Percentiles rank a stretch among this genome's conserved stretches.
These are phyloP conservation scores for Diospyros kaki DNA, from an alignment of 148 eudicot species.

Conservation along the genomic window DNA sequence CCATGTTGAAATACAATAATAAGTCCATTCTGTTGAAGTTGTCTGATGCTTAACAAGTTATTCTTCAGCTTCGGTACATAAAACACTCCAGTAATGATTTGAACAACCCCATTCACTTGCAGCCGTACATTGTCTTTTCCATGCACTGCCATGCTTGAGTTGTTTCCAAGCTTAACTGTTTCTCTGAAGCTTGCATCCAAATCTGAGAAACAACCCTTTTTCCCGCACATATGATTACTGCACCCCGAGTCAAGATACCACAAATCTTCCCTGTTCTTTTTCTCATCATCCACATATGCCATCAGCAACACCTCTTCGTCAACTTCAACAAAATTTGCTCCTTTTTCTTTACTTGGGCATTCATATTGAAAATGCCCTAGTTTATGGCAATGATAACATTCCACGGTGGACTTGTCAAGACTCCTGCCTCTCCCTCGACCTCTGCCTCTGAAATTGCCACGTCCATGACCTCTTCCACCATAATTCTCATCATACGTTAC, in stretches of 20 bases:
- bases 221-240: constrained; percentile 8
- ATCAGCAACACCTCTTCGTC: not conserved
- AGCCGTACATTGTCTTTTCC: not conserved
- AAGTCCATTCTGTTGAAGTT: not conserved
- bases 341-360: not conserved
- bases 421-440: not conserved
- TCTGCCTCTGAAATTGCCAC: not conserved
- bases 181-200: not conserved
- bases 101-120: not conserved
- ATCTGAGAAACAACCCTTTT: not conserved
- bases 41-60: not conserved
- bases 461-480: not conserved
- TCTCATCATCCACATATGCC: not conserved
- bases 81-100: not conserved
- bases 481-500: not conserved
- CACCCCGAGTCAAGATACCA: constrained; percentile 8
- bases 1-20: not conserved
- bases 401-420: not conserved
- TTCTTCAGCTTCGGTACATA: not conserved
- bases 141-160: not conserved
- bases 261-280: not conserved
- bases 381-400: not conserved
- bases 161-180: not conserved
- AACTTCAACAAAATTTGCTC: not conserved
- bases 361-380: constrained; percentile 3